phyloP scores from a whole-genome alignment of 2,329 filamentous ascomycete species.

The Trichocomaceae sp. region DNA sequence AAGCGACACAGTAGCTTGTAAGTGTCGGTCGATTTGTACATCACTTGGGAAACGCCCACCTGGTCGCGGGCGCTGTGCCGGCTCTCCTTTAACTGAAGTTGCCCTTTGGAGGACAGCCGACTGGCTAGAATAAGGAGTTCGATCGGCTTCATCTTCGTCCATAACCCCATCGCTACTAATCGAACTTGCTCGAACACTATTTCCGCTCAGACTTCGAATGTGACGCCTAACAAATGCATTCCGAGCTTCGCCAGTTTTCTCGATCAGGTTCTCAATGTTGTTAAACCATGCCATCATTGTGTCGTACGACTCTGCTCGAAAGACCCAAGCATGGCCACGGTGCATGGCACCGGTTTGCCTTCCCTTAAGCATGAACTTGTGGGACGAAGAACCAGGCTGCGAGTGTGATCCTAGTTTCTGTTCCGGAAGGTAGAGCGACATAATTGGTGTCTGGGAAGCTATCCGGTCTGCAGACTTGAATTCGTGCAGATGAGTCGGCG shows the following conservation, averaged over 20 bases:
- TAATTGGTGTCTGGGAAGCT: slow-evolving; percentile 73
- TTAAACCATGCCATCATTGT: slow-evolving; percentile 98
- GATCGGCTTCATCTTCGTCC: slow-evolving; percentile 66
- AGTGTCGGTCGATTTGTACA: slow-evolving; percentile 76
- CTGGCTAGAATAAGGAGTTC: slow-evolving; percentile 59
- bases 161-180: slow-evolving; percentile 69
- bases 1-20: slow-evolving; percentile 71
- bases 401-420: slow-evolving; percentile 95
- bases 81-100: slow-evolving; percentile 31
- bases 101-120: slow-evolving; percentile 32
- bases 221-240: slow-evolving; percentile 80
- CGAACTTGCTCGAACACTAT: slow-evolving; percentile 51
- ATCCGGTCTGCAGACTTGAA: slow-evolving; percentile 97
- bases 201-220: slow-evolving; percentile 67
- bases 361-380: slow-evolving; percentile 97
- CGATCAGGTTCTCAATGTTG: slow-evolving; percentile 82
- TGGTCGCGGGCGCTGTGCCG: slow-evolving; percentile 68
- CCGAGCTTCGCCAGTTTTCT: slow-evolving; percentile 80
- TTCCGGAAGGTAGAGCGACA: slow-evolving; percentile 91
- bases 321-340: slow-evolving; percentile 65
- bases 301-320: slow-evolving; percentile 66
- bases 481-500: slow-evolving; percentile 93
- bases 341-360: slow-evolving; percentile 91
- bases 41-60: slow-evolving; percentile 97
- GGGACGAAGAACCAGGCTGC: slow-evolving; percentile 70